phyloP scores from a whole-genome alignment of 345 rosid genomes.

The Cardamine occulta region DNA sequence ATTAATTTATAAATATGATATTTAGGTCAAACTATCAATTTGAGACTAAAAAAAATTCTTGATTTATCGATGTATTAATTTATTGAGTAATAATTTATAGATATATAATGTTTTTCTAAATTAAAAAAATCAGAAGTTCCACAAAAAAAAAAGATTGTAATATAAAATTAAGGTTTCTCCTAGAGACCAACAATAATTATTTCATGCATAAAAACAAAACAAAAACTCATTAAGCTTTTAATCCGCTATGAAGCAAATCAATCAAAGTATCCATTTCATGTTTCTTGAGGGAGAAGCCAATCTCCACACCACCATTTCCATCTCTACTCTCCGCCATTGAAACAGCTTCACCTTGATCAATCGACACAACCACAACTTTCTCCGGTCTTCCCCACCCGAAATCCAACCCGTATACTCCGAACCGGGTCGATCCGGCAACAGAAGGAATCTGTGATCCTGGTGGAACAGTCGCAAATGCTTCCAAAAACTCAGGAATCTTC shows the following conservation, averaged over 20 bases:
- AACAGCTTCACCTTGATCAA: slow-evolving; percentile 17
- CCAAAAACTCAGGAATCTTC: slow-evolving; percentile 12
- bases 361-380: not conserved
- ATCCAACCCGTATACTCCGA: slow-evolving; percentile 33
- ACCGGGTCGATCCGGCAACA: slow-evolving; percentile 35
- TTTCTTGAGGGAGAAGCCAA: slow-evolving; percentile 41
- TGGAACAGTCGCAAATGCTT: not conserved
- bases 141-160: too few species aligned
- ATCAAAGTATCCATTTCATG: slow-evolving; percentile 30
- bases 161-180: not conserved
- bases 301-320: slow-evolving; percentile 44
- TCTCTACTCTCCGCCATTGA: slow-evolving; percentile 36
- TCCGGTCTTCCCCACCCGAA: slow-evolving; percentile 36
- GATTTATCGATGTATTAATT: too few species aligned
- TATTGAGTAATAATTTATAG: too few species aligned
- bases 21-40: too few species aligned
- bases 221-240: not conserved
- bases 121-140: too few species aligned
- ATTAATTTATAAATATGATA: too few species aligned
- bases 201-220: not conserved
- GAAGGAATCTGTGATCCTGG: not conserved
- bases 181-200: not conserved
- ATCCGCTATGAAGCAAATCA: slow-evolving; percentile 7
- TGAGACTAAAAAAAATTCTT: too few species aligned
- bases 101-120: too few species aligned